Base-by-base conservation (phyloP, 2,329 filamentous ascomycete genomes). In the Colletotrichum higginsianum region DNA sequence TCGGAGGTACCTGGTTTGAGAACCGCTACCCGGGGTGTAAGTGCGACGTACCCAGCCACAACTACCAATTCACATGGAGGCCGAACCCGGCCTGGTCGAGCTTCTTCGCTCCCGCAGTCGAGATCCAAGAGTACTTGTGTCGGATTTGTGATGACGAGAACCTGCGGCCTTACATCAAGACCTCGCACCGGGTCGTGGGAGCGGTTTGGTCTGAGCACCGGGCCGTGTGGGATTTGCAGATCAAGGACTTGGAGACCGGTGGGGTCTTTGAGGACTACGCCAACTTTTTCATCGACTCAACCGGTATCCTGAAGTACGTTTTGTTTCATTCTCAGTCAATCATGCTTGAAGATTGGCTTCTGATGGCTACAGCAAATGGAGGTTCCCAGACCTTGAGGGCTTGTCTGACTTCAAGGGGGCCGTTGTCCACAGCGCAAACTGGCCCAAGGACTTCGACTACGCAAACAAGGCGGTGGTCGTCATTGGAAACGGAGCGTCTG, bases 51-150 rank as follows among this genome's bases (percentile, higher is more conserved):
- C 87, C 87, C 12, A 86, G 84, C 75, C 89, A 91, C 79, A 90
- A 88, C 78, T 91, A 91, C 76, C 89, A 90, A 57, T 91, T 89
- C 76, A 87, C 88, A 2, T 91, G 87, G 86, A 84, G 86, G 66
- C 87, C 86, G 2, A 91, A 91, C 76, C 85, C 85, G 8, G 83
- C 85, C 49, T 92, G 90, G 89, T 84, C 85, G 21, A 85, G 86
- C 66, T 89, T 91, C 76, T 91, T 88, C 75, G 83, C 87, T 0
- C 80, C 84, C 0, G 86, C 86, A 0, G 80, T 80, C 0, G 89
- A 92, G 76, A 91, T 92, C 52, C 82, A 85, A 50, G 79, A 80
- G 3, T 91, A 91, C 71, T 82, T 91, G 35, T 79, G 83, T 62
- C 75, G 76, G 7, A 79, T 87, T 42, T 86, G 83, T 69, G 81